phyloP scores from a whole-genome alignment of 768 basidiomycete genomes.

The Boletus coccyginus region DNA sequence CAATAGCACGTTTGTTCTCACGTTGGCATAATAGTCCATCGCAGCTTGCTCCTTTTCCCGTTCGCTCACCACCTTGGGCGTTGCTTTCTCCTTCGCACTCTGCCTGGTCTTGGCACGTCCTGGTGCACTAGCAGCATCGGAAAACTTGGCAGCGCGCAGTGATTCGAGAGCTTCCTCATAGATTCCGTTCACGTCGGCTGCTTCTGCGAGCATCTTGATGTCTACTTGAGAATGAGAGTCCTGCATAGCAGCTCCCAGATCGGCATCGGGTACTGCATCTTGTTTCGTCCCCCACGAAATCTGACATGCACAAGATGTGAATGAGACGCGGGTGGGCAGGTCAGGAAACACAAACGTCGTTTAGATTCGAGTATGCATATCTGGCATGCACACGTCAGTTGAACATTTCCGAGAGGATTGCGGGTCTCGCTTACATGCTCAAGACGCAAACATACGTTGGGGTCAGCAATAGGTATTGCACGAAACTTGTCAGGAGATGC shows the following conservation, averaged over 20 bases:
- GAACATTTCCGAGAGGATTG: not conserved
- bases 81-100: slow-evolving; percentile 9
- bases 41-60: slow-evolving; percentile 72
- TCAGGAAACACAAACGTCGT: slow-evolving; percentile 52
- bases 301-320: slow-evolving; percentile 33
- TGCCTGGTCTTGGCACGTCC: slow-evolving; percentile 7
- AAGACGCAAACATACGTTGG: slow-evolving; percentile 78
- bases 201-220: slow-evolving; percentile 79
- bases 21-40: slow-evolving; percentile 85
- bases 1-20: slow-evolving; percentile 79
- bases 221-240: slow-evolving; percentile 81
- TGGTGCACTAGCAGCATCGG: slow-evolving; percentile 11
- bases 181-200: slow-evolving; percentile 77
- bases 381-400: slow-evolving; percentile 40
- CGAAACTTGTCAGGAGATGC: slow-evolving; percentile 92
- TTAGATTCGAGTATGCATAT: slow-evolving; percentile 83
- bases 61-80: slow-evolving; percentile 32
- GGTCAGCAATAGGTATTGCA: slow-evolving; percentile 84
- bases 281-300: slow-evolving; percentile 98
- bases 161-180: slow-evolving; percentile 84
- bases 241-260: slow-evolving; percentile 82
- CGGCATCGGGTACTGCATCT: slow-evolving; percentile 65
- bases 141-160: slow-evolving; percentile 54
- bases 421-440: slow-evolving; percentile 55
- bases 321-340: slow-evolving; percentile 11